Evolutionary conservation across 345 rosid genomes (phyloP).

Genomic region (Aquilaria malaccensis): DNA sequence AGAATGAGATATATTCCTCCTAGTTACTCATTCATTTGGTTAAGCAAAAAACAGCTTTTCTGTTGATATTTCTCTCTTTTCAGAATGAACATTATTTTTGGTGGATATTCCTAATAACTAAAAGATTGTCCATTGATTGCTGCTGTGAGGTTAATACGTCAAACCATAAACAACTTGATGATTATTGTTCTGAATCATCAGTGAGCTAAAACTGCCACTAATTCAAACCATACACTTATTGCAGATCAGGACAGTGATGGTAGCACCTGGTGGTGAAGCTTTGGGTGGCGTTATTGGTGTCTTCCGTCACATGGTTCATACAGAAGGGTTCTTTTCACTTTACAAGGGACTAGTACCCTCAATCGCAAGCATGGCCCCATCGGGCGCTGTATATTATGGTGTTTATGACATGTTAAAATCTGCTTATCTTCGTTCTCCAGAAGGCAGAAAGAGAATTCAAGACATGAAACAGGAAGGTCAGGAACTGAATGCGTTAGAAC

Average conservation of each 20-base stretch:
- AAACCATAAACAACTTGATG: not conserved
- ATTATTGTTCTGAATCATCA: not conserved
- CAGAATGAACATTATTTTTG: too few relatives aligned
- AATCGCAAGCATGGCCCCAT: slow-evolving; percentile 76
- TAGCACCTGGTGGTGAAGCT: slow-evolving; percentile 94
- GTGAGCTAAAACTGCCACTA: not conserved
- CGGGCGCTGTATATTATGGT: slow-evolving; percentile 91
- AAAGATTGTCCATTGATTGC: not conserved
- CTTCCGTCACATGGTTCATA: slow-evolving; percentile 67
- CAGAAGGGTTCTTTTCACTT: slow-evolving; percentile 84
- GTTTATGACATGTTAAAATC: slow-evolving; percentile 84
- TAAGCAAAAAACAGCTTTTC: too few relatives aligned
- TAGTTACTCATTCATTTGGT: too few relatives aligned
- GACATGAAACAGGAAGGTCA: slow-evolving; percentile 57
- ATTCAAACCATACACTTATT: slow-evolving; percentile 3
- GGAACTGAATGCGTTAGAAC: slow-evolving; percentile 65
- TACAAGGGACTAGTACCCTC: slow-evolving; percentile 87
- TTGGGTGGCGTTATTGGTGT: slow-evolving; percentile 77
- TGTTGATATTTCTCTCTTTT: too few relatives aligned
- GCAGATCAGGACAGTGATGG: slow-evolving; percentile 77
- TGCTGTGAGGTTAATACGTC: not conserved
- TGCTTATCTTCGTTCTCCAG: slow-evolving; percentile 69
- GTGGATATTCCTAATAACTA: too few relatives aligned
- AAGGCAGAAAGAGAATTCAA: slow-evolving; percentile 60
- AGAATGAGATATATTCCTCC: too few relatives aligned